phyloP scores from a whole-genome alignment of 73 alveolate genomes.

The Blepharisma stoltei region DNA sequence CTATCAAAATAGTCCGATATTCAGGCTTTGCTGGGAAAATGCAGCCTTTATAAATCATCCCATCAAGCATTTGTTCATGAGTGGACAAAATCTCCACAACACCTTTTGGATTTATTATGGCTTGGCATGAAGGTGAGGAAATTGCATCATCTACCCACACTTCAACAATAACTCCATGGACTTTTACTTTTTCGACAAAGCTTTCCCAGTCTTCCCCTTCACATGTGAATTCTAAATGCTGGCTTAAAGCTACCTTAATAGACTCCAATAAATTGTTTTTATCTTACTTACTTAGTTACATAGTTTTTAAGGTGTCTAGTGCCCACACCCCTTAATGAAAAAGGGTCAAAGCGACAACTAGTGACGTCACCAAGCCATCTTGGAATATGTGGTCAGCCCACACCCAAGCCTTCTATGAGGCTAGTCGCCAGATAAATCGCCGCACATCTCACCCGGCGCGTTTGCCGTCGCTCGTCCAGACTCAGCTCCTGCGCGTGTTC shows the following conservation, averaged over 20 bases:
- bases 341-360: too few species aligned
- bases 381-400: too few species aligned
- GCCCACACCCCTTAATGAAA: too few species aligned
- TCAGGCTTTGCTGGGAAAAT: not conserved
- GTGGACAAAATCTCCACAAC: constrained; percentile 13
- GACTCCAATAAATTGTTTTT: not conserved
- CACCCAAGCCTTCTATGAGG: too few species aligned
- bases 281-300: too few species aligned
- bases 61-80: not conserved
- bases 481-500: too few species aligned
- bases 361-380: too few species aligned
- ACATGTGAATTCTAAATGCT: not conserved
- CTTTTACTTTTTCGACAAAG: not conserved
- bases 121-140: constrained; percentile 6
- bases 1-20: not conserved
- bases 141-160: not conserved
- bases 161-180: constrained; percentile 1
- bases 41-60: constrained; percentile 6
- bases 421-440: too few species aligned
- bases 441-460: too few species aligned
- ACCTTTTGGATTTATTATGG: not conserved
- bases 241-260: not conserved
- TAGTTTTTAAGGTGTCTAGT: too few species aligned
- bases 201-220: not conserved
- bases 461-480: too few species aligned